A percentile compares a stretch with the other conserved stretches of the same genome.
These are phyloP conservation scores for Cutaneotrichosporon sp. DNA, from an alignment of 1,284 basidiomycete species.

Conservation along the genomic window DNA sequence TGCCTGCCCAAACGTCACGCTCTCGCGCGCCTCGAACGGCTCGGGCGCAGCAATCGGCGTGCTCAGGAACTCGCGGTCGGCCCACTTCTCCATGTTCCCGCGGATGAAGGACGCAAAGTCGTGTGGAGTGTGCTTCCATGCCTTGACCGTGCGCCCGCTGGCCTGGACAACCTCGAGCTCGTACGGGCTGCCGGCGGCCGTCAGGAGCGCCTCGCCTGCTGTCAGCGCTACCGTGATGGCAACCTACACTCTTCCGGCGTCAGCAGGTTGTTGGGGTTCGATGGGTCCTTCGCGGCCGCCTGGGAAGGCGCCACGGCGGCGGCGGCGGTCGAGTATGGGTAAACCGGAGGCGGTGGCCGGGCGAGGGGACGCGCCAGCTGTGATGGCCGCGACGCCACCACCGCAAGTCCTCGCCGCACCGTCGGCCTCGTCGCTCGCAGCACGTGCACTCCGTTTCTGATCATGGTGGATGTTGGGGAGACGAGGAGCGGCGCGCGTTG, in stretches of 20 bases:
- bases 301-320: not conserved
- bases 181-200: constrained; percentile 4
- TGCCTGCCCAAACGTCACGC: constrained; percentile 34
- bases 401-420: not conserved
- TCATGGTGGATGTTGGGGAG: not conserved
- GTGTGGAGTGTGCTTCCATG: constrained; percentile 8
- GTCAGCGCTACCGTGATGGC: not conserved
- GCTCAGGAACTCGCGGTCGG: constrained; percentile 32
- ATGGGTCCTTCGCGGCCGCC: not conserved
- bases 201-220: constrained; percentile 11
- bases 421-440: not conserved
- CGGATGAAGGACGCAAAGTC: constrained; percentile 2
- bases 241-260: not conserved
- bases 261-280: not conserved
- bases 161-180: not conserved
- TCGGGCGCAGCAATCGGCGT: constrained; percentile 15
- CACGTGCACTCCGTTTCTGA: not conserved
- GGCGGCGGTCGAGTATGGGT: not conserved
- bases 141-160: not conserved
- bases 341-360: not conserved
- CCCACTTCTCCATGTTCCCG: constrained; percentile 16
- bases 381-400: not conserved
- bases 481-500: not conserved
- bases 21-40: constrained; percentile 16
- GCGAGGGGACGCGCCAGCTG: not conserved